Percentiles rank a stretch among this genome's conserved stretches.
Conservation (phyloP, 2,329 filamentous ascomycete genomes). For the Pseudopithomyces chartarum region DNA sequence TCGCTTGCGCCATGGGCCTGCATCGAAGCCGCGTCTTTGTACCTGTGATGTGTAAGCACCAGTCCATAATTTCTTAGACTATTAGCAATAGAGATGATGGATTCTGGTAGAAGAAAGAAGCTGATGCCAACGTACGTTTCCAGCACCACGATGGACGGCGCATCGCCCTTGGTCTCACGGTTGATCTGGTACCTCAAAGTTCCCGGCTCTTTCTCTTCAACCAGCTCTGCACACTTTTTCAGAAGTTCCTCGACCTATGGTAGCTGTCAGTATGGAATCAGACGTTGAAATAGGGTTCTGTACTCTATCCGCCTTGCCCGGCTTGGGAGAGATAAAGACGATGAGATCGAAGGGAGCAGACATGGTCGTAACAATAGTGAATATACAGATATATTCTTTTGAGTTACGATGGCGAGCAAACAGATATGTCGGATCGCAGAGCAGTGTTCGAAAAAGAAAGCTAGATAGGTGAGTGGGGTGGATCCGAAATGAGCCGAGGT, state of each 20-base stretch:
- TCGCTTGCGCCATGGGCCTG: constrained; percentile 30
- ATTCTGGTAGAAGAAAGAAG: not conserved
- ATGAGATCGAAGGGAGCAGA: constrained; percentile 32
- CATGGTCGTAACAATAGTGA: constrained; percentile 13
- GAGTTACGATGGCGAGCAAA: not conserved
- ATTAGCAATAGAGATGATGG: not conserved
- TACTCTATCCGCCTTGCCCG: constrained; percentile 39
- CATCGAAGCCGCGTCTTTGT: constrained; percentile 36
- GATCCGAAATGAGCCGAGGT: constrained; percentile 8
- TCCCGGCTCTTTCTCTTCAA: constrained; percentile 40
- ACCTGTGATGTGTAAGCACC: constrained; percentile 20
- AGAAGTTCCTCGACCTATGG: constrained; percentile 40
- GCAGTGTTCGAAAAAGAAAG: not conserved
- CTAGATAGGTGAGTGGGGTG: not conserved
- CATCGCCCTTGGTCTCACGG: constrained; percentile 33
- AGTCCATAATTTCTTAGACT: not conserved
- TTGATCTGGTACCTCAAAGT: constrained; percentile 40
- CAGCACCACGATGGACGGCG: constrained; percentile 35
- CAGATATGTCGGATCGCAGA: not conserved
- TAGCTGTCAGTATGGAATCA: not conserved
- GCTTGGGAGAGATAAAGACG: constrained; percentile 37
- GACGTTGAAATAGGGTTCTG: not conserved
- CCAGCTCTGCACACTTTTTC: constrained; percentile 22
- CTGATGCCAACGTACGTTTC: constrained; percentile 33
- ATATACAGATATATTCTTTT: not conserved